Percentiles rank a stretch among this genome's conserved stretches.
Evolutionary conservation across 305 asterid genomes (phyloP).

Genomic region (Solanum aculeatissimum): DNA sequence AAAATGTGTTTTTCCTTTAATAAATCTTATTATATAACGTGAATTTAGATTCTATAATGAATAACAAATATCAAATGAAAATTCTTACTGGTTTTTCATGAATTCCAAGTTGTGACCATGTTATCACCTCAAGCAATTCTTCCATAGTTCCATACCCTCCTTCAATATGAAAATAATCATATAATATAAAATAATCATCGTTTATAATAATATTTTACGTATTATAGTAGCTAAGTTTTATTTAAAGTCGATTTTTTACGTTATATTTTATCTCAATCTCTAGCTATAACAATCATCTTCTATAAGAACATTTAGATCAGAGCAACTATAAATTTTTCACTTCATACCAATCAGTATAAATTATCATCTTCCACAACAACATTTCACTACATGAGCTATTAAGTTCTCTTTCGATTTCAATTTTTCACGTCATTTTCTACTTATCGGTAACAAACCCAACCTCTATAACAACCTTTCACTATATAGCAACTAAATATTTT

Average conservation of each 20-base stretch:
- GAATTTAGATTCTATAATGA: background rate
- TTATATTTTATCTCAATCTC: background rate
- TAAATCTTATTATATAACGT: background rate
- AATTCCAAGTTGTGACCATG: constrained; percentile 73
- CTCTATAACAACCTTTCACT: background rate
- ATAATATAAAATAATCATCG: background rate
- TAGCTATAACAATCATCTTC: background rate
- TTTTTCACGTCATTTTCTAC: background rate
- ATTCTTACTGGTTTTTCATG: constrained; percentile 54
- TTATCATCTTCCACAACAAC: background rate
- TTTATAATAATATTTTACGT: background rate
- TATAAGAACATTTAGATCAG: background rate
- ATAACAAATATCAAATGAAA: background rate
- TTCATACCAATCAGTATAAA: background rate
- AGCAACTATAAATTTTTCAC: background rate
- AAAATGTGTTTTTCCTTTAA: background rate
- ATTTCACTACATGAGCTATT: background rate
- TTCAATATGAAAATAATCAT: background rate
- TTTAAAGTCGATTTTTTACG: background rate
- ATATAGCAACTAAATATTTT: background rate
- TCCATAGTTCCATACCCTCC: constrained; percentile 80
- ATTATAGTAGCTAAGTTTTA: background rate
- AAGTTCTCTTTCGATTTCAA: background rate
- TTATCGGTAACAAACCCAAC: background rate
- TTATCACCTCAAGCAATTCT: constrained; percentile 61